Percentiles rank a stretch among this genome's conserved stretches.
Conservation (phyloP, 2,329 filamentous ascomycete species). For the Venturia pyrina region DNA sequence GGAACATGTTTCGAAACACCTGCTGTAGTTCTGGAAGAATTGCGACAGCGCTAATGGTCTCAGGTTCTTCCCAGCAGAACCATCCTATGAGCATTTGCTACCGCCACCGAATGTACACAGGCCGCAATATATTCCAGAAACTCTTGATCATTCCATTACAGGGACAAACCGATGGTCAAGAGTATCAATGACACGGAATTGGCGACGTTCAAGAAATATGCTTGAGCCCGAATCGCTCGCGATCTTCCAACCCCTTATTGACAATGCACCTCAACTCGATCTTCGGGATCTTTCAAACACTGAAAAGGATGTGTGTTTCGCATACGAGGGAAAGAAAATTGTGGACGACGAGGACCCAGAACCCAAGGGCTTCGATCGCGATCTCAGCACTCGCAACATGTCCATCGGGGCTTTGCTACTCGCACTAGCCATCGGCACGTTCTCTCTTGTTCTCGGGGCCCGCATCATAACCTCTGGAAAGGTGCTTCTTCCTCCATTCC, state of each 20-base stretch:
- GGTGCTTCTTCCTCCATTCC: background rate
- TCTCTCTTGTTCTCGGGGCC: background rate
- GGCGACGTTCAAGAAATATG: background rate
- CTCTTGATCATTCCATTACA: background rate
- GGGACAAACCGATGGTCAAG: background rate
- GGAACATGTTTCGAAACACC: no score
- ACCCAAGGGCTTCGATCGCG: background rate
- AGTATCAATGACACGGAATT: background rate
- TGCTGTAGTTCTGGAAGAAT: no score
- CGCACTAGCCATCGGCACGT: background rate
- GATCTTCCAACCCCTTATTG: background rate
- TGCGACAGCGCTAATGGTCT: background rate
- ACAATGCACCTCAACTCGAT: background rate
- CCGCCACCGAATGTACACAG: background rate
- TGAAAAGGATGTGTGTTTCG: background rate
- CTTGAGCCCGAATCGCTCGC: background rate
- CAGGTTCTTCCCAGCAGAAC: background rate
- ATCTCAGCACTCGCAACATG: slow-evolving; percentile 2
- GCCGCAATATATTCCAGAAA: background rate
- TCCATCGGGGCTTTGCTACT: background rate
- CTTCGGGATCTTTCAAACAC: background rate
- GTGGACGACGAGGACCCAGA: background rate
- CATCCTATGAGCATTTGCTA: background rate
- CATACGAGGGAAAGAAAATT: background rate
- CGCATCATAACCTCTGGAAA: background rate